phyloP scores from a whole-genome alignment of 176 grass and related monocot genomes.

The Oryza coarctata region DNA sequence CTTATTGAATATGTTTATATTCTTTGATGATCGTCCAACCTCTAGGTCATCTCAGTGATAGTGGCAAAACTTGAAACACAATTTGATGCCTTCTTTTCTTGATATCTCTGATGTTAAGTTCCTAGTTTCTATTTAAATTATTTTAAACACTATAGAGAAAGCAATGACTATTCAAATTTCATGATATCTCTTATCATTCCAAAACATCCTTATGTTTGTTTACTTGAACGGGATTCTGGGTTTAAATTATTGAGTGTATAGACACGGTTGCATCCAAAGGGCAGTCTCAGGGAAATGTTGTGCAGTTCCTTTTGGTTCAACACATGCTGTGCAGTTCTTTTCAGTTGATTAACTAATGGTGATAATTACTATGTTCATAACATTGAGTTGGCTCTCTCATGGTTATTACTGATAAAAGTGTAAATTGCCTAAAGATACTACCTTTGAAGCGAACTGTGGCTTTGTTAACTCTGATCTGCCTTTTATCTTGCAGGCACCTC shows the following conservation, averaged over 20 bases:
- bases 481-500: conserved; percentile 60
- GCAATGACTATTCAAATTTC: conserved; percentile 9
- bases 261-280: background rate
- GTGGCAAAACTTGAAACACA: background rate
- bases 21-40: background rate
- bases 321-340: background rate
- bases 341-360: background rate
- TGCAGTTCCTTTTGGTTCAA: background rate
- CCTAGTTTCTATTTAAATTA: background rate
- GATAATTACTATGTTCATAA: background rate
- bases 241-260: conserved; percentile 1
- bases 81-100: background rate
- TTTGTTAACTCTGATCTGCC: background rate
- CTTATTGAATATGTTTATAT: background rate
- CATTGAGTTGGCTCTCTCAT: background rate
- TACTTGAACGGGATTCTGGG: background rate
- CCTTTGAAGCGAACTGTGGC: background rate
- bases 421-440: background rate
- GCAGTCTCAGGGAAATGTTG: background rate
- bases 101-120: background rate
- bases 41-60: background rate
- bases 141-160: background rate
- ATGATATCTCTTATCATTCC: background rate
- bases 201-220: background rate
- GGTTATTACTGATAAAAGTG: background rate